Conservation (phyloP, 1,284 basidiomycete species). For the Hemileccinum hortonii region DNA sequence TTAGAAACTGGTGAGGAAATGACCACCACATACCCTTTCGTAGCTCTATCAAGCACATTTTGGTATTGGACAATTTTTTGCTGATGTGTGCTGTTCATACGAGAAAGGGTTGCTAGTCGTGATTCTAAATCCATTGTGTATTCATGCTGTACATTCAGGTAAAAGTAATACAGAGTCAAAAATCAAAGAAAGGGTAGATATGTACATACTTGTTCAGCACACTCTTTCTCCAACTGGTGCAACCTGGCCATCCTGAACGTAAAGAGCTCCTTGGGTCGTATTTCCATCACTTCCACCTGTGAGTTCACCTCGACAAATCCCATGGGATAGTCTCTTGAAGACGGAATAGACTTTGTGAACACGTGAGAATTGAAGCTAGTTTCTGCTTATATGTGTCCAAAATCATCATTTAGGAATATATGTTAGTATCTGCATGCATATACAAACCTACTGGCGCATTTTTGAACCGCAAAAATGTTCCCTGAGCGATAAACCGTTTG, state of each 20-base stretch:
- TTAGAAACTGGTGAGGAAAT: neutral
- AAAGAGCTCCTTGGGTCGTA: neutral
- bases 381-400: conserved; percentile 19
- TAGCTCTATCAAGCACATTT: conserved; percentile 19
- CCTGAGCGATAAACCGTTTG: conserved; percentile 10
- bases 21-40: conserved; percentile 17
- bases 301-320: conserved; percentile 2
- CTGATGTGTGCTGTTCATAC: conserved; percentile 16
- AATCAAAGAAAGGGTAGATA: neutral
- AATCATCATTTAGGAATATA: neutral
- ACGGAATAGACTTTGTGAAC: neutral
- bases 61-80: conserved; percentile 13
- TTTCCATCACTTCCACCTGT: conserved; percentile 5
- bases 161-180: neutral
- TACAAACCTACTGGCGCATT: conserved; percentile 24
- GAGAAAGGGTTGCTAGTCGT: conserved; percentile 15
- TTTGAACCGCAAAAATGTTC: conserved; percentile 4
- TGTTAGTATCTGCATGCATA: conserved; percentile 16
- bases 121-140: conserved; percentile 21
- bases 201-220: conserved; percentile 12
- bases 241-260: neutral
- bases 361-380: neutral
- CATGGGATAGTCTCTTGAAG: conserved; percentile 11
- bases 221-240: conserved; percentile 11
- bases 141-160: conserved; percentile 14